These are phyloP conservation scores for Gamsiella multidivaricata DNA, from an alignment of 192 early-diverging fungal genomes.

Conservation along the genomic window DNA sequence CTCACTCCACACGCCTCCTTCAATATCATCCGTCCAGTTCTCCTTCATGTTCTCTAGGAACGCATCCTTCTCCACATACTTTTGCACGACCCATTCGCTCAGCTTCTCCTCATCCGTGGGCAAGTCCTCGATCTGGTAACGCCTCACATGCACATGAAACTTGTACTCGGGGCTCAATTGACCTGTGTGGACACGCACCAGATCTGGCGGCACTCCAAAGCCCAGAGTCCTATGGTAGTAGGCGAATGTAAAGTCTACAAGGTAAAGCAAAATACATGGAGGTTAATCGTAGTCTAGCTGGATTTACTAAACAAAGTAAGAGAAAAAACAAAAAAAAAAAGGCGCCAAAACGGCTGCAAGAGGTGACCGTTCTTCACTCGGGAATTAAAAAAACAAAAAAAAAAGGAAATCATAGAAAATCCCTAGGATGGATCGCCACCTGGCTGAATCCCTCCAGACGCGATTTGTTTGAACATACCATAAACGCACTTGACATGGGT, in stretches of 20 bases:
- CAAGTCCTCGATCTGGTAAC: conserved; percentile 72
- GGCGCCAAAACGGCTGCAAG: conserved; percentile 5
- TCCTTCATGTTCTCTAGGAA: conserved; percentile 73
- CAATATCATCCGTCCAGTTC: conserved; percentile 59
- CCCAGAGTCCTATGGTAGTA: conserved; percentile 58
- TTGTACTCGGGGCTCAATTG: conserved; percentile 63
- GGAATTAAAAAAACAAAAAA: neutral
- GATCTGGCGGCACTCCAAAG: conserved; percentile 60
- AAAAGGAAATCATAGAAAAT: neutral
- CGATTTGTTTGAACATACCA: conserved; percentile 57
- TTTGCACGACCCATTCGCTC: conserved; percentile 76
- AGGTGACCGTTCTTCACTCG: neutral
- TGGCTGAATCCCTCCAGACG: too few relatives aligned
- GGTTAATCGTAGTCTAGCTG: neutral
- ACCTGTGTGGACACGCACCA: conserved; percentile 61
- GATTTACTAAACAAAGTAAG: neutral
- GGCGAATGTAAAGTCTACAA: conserved; percentile 63
- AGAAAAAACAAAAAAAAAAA: neutral
- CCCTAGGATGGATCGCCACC: too few relatives aligned
- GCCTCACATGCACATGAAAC: conserved; percentile 87
- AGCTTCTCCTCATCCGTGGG: conserved; percentile 79
- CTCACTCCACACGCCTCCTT: conserved; percentile 51
- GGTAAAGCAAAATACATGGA: neutral
- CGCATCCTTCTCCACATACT: conserved; percentile 88
- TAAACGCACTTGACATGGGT: conserved; percentile 68